Evolutionary conservation across 768 basidiomycete species (phyloP), one percentile per base, ranked within the genome.

Genomic region (Panus rudis): DNA sequence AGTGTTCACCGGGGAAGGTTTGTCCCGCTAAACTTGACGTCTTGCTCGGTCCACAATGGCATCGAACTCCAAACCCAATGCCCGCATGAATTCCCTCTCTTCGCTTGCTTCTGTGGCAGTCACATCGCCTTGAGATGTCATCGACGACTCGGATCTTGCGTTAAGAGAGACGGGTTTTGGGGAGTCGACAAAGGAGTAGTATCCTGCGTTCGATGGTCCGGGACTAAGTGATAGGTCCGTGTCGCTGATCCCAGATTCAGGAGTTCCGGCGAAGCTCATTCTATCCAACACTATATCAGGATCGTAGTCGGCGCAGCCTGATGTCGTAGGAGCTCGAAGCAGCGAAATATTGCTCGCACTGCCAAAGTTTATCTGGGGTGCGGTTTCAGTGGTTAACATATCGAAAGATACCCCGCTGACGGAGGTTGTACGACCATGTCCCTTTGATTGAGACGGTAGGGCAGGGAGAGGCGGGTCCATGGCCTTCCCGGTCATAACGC

Each of bases 211-310:
- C 33, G 33, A 35, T 20, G 33, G 33, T 14, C 8, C 21, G 16
- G 33, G 28, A 10, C 10, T 17, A 20, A 35, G 21, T 14, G 33
- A 35, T 14, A 35, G 33, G 33, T 35, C 33, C 33, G 21, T 35
- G 33, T 20, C 21, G 33, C 33, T 35, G 16, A 35, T 20, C n/a
- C n/a, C n/a, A n/a, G n/a, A 24, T 26, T 50, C 49, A 6, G 48
- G 47, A 3, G 47, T 57, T 12, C 47, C 46, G 8, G 58, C 58
- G 33, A 60, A 60, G 41, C 56, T 57, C 54, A 60, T 60, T 35
- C 49, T 54, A 22, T 60, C 56, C 1, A 57, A 37, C n/a, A 52
- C 53, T 8, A 54, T 45, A 16, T 57, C 53, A 0, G 48, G 45
- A 6, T 54, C 49, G 28, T 54, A 46, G 14, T 47, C 41, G 3